Base-by-base conservation (phyloP, 768 basidiomycete species). In the Tulasnella sp. region DNA sequence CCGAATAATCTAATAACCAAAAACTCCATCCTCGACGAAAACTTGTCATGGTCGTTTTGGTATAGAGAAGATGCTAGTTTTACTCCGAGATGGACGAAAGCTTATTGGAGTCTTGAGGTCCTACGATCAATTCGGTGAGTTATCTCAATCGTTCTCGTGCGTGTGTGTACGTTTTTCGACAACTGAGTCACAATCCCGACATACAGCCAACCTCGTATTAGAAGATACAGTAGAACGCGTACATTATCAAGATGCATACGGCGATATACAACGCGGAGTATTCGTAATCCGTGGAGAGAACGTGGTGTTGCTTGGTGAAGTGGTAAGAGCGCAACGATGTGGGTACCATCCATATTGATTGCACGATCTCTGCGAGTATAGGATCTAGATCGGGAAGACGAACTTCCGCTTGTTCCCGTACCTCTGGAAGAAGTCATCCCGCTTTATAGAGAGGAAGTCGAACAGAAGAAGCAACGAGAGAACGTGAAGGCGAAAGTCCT, bases 211-310 rank as follows among this genome's bases (percentile, higher is more conserved):
- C 67, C 83, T 99, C 58, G 90, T 99, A 6, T 74, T 98, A 37
- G 92, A 96, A 66, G 86, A 90, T 64, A 91, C 91, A 9, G 78
- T 91, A 57, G 95, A 99, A 66, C 79, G 91, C 54, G 83, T 96
- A 76, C 88, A 89, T 68, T 83, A 92, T 61, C 83, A 77, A 49
- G 78, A 81, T 61, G 76, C 80, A 44, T 96, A 82, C 64, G 91
- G 89, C 12, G 90, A 98, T 62, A 78, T 75, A 58, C 83, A 80
- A 70, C 76, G 80, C 55, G 93, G 92, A 3, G 75, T 99, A 25
- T 91, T 88, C 67, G 76, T 98, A 57, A 91, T 99, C 58, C 79
- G 95, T 48, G 95, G 95, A 43, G 95, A 99, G 72, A 99, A 99
- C 64, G 95, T 99, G 13, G 95, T 98, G 29, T 68, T 96, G 54